A percentile compares a stretch with the other conserved stretches of the same genome.
These are phyloP conservation scores for Cyclotella kingstonii DNA, from an alignment of 108 stramenopile genomes.

Conservation along the genomic window DNA sequence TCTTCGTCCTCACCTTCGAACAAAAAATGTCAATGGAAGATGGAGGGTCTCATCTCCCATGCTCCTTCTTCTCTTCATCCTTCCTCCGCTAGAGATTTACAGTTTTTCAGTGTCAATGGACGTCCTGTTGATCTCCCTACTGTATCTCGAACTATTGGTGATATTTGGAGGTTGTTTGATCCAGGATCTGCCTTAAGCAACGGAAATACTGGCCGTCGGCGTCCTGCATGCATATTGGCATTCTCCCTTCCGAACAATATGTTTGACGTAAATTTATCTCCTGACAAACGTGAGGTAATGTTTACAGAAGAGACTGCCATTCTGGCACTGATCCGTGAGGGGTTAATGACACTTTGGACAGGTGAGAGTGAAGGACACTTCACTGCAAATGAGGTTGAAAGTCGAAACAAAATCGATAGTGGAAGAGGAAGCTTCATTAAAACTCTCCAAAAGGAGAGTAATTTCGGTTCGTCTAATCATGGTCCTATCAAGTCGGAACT, in stretches of 20 bases:
- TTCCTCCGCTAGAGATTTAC: constrained; percentile 57
- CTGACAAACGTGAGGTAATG: constrained; percentile 95
- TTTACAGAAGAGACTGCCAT: constrained; percentile 74
- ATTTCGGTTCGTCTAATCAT: not conserved
- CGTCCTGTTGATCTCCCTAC: constrained; percentile 94
- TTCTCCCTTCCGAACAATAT: constrained; percentile 75
- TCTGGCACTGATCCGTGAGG: constrained; percentile 44
- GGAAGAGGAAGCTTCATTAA: not conserved
- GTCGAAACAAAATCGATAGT: constrained; percentile 10
- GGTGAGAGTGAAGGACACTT: constrained; percentile 64
- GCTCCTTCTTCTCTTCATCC: constrained; percentile 56
- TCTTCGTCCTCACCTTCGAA: not conserved
- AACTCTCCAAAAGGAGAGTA: not conserved
- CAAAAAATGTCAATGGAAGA: constrained; percentile 39
- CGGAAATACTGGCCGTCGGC: constrained; percentile 28
- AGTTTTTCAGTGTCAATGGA: constrained; percentile 93
- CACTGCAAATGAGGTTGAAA: constrained; percentile 50
- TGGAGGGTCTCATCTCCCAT: constrained; percentile 79
- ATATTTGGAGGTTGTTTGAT: constrained; percentile 85
- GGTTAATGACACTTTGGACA: constrained; percentile 54
- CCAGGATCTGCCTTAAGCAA: constrained; percentile 5
- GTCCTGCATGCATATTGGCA: constrained; percentile 86
- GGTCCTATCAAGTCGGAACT: not conserved
- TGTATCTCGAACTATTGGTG: constrained; percentile 58
- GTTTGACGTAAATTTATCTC: constrained; percentile 95